These are phyloP conservation scores for Cercospora sp. DNA, from an alignment of 2,329 filamentous ascomycete genomes.

Conservation along the genomic window DNA sequence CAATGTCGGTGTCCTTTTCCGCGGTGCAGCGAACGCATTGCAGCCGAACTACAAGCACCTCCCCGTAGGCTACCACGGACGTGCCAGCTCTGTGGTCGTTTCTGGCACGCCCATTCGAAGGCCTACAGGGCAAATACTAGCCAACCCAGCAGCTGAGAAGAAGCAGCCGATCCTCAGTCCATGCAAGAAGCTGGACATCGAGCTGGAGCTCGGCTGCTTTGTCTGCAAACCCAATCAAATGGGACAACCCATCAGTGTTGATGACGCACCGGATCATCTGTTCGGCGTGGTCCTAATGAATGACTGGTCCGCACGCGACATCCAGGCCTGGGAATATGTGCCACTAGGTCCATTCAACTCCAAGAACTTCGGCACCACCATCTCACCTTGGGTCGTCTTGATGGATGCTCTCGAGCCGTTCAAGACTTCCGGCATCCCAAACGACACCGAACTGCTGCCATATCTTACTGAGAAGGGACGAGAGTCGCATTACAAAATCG, in stretches of 20 bases:
- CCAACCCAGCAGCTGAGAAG: constrained; percentile 61
- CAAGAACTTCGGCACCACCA: constrained; percentile 79
- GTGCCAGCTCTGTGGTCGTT: constrained; percentile 72
- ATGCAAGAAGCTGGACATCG: constrained; percentile 70
- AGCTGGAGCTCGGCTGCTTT: constrained; percentile 77
- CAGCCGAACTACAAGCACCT: constrained; percentile 81
- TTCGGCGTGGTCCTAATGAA: constrained; percentile 83
- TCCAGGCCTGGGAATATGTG: constrained; percentile 82
- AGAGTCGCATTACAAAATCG: constrained; percentile 67
- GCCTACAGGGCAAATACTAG: constrained; percentile 72
- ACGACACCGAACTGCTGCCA: constrained; percentile 56
- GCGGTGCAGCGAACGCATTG: constrained; percentile 69
- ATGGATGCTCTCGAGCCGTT: constrained; percentile 74
- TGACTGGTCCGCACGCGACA: constrained; percentile 81
- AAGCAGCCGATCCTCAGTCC: constrained; percentile 65
- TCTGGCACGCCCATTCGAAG: constrained; percentile 72
- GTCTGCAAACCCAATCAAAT: constrained; percentile 65
- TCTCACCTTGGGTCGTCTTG: constrained; percentile 77
- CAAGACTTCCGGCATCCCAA: constrained; percentile 58
- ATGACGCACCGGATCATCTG: constrained; percentile 66
- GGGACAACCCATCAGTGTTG: constrained; percentile 63
- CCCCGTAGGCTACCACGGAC: constrained; percentile 78
- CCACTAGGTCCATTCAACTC: constrained; percentile 75
- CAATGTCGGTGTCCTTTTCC: constrained; percentile 70
- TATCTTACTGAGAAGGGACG: constrained; percentile 64